Conservation (phyloP, 495 filamentous ascomycete species). For the Penicillium arizonense region DNA sequence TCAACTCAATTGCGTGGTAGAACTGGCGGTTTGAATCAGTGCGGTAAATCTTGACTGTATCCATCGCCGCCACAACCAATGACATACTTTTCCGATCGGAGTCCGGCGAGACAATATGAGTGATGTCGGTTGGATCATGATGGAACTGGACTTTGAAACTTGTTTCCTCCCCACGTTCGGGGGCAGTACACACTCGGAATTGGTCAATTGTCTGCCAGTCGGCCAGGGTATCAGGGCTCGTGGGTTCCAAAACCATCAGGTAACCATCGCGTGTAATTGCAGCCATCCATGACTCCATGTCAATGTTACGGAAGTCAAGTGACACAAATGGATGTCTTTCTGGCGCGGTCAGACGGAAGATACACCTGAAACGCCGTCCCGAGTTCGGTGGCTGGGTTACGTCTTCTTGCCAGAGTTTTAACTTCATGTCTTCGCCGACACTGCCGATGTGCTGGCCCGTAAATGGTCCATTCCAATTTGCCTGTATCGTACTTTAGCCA, state of each 20-base stretch:
- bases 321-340: conserved; percentile 68
- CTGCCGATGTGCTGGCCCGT: conserved; percentile 62
- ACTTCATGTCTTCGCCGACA: conserved; percentile 81
- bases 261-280: conserved; percentile 78
- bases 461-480: conserved; percentile 74
- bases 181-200: conserved; percentile 60
- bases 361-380: conserved; percentile 73
- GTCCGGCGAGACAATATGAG: conserved; percentile 70
- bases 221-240: conserved; percentile 75
- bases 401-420: conserved; percentile 90
- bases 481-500: conserved; percentile 41
- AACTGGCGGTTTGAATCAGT: conserved; percentile 67
- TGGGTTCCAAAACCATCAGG: conserved; percentile 80
- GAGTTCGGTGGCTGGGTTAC: conserved; percentile 65
- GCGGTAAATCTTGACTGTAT: conserved; percentile 75
- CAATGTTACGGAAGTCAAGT: conserved; percentile 74
- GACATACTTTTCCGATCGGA: conserved; percentile 70
- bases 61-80: conserved; percentile 81
- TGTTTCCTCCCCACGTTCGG: conserved; percentile 74
- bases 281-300: conserved; percentile 76
- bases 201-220: conserved; percentile 74
- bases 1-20: conserved; percentile 74
- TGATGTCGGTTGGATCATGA: conserved; percentile 76
- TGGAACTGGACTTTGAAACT: conserved; percentile 84
- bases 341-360: conserved; percentile 54